Conservation (phyloP, 371 early-diverging fungal species). For the Rhizopus sp. region DNA sequence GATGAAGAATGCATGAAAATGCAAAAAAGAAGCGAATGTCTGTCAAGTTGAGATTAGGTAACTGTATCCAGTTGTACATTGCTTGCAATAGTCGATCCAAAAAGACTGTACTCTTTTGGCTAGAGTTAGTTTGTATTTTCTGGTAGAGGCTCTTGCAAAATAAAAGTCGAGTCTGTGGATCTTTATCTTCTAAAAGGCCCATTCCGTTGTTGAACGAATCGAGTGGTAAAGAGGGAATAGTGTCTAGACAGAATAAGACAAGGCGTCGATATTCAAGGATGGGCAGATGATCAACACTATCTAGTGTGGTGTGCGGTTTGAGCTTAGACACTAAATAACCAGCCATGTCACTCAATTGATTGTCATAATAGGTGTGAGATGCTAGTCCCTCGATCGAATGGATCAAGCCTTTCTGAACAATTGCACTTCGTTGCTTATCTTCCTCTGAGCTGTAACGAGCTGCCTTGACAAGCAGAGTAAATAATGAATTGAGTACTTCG, state of each 20-base stretch:
- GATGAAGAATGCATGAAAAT: constrained; percentile 50
- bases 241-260: constrained; percentile 52
- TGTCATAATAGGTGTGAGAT: constrained; percentile 79
- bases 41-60: constrained; percentile 42
- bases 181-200: constrained; percentile 19
- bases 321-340: constrained; percentile 72
- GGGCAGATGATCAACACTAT: constrained; percentile 49
- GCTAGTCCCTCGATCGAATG: constrained; percentile 73
- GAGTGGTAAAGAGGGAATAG: constrained; percentile 13
- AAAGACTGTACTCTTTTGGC: constrained; percentile 27
- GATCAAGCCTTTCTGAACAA: constrained; percentile 54
- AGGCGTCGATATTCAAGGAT: constrained; percentile 50
- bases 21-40: constrained; percentile 60
- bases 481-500: constrained; percentile 80
- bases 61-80: constrained; percentile 49
- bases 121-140: constrained; percentile 3
- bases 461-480: constrained; percentile 59
- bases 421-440: constrained; percentile 15
- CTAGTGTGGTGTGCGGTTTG: constrained; percentile 43
- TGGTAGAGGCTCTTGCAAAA: constrained; percentile 12
- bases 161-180: constrained; percentile 15
- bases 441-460: constrained; percentile 26
- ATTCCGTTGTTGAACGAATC: constrained; percentile 21
- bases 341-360: constrained; percentile 82
- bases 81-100: constrained; percentile 43